A percentile compares a stretch with the other conserved stretches of the same genome.
Conservation (phyloP, 1,139 yeast genomes). For the Magnusiomyces tetraspermus region DNA sequence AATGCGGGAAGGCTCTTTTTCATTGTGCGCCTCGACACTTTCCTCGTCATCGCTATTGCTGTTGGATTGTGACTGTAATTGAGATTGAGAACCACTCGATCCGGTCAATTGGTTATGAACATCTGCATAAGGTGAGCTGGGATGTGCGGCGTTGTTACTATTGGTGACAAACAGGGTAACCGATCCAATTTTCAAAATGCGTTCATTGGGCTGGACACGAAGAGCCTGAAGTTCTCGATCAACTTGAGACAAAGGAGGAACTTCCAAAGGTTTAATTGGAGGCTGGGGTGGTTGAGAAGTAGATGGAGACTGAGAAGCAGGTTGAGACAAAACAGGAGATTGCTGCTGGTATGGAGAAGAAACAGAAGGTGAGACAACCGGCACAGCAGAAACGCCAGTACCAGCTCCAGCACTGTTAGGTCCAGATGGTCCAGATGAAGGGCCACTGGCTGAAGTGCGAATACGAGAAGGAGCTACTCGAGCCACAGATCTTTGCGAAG, state of each 20-base stretch:
- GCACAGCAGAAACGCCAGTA: background rate
- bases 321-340: background rate
- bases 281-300: background rate
- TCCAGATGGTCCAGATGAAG: background rate
- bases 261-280: slow-evolving; percentile 1
- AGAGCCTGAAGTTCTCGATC: background rate
- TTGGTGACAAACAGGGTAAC: slow-evolving; percentile 19
- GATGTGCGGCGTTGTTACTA: slow-evolving; percentile 8
- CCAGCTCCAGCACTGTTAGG: background rate
- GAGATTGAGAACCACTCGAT: too few species aligned
- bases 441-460: background rate
- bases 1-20: slow-evolving; percentile 24
- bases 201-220: background rate
- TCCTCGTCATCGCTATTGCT: background rate
- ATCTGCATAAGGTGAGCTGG: slow-evolving; percentile 8
- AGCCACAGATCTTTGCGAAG: background rate
- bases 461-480: slow-evolving; percentile 15
- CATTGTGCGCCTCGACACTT: slow-evolving; percentile 9
- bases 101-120: slow-evolving; percentile 11
- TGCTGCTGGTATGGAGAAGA: background rate
- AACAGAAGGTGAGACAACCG: background rate
- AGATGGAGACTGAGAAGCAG: background rate
- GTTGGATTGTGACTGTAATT: too few species aligned
- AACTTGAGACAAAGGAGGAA: slow-evolving; percentile 1
- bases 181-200: background rate